A percentile compares a stretch with the other conserved stretches of the same genome.
These are phyloP conservation scores for Tetracladium marchalianum DNA, from an alignment of 495 filamentous ascomycete species.

Conservation along the genomic window DNA sequence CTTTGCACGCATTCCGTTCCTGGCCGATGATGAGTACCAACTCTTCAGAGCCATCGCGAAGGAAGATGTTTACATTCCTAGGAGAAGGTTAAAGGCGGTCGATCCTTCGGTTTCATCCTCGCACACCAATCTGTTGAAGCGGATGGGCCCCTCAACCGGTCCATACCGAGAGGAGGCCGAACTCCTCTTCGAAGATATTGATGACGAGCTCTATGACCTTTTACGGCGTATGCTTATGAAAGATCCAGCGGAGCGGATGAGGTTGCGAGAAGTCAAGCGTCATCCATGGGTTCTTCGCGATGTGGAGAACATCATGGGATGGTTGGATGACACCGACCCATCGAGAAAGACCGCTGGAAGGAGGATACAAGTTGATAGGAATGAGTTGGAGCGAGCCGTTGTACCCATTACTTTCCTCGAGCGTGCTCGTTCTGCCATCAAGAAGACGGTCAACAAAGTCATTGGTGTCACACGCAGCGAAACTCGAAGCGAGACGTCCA, in stretches of 20 bases:
- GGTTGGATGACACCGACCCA: constrained; percentile 93
- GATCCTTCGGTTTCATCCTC: constrained; percentile 39
- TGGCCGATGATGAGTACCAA: constrained; percentile 79
- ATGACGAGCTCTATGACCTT: constrained; percentile 71
- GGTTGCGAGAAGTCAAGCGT: constrained; percentile 84
- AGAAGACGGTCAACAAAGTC: constrained; percentile 53
- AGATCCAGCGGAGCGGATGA: constrained; percentile 79
- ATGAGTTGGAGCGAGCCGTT: constrained; percentile 84
- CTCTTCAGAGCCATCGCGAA: constrained; percentile 87
- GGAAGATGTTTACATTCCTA: constrained; percentile 80
- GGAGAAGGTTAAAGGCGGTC: constrained; percentile 67
- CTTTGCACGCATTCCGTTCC: constrained; percentile 85
- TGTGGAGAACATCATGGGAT: constrained; percentile 60
- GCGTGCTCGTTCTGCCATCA: constrained; percentile 56
- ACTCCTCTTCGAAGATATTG: constrained; percentile 76
- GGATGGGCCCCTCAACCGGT: constrained; percentile 29
- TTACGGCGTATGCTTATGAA: constrained; percentile 76
- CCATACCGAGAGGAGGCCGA: constrained; percentile 52
- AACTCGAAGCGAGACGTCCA: constrained; percentile 39
- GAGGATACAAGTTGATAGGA: constrained; percentile 84
- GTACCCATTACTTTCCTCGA: constrained; percentile 81
- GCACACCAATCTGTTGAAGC: constrained; percentile 40
- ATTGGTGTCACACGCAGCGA: constrained; percentile 46
- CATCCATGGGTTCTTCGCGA: constrained; percentile 91
- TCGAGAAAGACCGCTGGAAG: constrained; percentile 68